Evolutionary conservation across 169 alveolate species (phyloP).

Genomic region (Plasmodium cynomolgi): DNA sequence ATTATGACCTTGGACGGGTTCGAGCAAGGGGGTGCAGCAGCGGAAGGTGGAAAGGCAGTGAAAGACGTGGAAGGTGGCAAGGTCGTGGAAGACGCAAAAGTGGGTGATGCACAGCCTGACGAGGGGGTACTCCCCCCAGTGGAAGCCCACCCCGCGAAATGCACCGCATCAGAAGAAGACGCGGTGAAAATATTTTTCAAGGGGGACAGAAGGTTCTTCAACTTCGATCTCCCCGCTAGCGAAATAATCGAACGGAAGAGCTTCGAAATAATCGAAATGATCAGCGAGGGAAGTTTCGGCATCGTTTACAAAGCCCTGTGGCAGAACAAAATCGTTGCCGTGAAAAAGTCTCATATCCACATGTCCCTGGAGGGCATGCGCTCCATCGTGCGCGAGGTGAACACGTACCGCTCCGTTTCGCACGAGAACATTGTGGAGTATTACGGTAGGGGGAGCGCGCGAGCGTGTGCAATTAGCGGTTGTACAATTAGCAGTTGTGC

Average conservation of each 20-base stretch:
- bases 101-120: background rate
- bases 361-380: slow-evolving; percentile 80
- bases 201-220: slow-evolving; percentile 47
- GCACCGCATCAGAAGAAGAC: background rate
- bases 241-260: slow-evolving; percentile 29
- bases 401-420: slow-evolving; percentile 80
- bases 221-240: slow-evolving; percentile 22
- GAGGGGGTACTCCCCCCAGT: background rate
- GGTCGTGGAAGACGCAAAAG: background rate
- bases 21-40: background rate
- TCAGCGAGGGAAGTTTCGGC: slow-evolving; percentile 85
- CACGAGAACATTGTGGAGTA: slow-evolving; percentile 83
- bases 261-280: slow-evolving; percentile 24
- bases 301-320: slow-evolving; percentile 78
- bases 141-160: background rate
- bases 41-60: background rate
- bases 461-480: background rate
- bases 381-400: slow-evolving; percentile 85
- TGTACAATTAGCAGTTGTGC: background rate
- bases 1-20: background rate
- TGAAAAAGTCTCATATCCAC: slow-evolving; percentile 77
- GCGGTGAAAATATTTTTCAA: slow-evolving; percentile 38
- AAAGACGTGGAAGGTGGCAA: background rate
- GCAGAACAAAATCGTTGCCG: slow-evolving; percentile 78
- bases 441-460: slow-evolving; percentile 46